Base-by-base conservation (phyloP, 164 flowering plant species). In the Chimonanthus salicifolius region DNA sequence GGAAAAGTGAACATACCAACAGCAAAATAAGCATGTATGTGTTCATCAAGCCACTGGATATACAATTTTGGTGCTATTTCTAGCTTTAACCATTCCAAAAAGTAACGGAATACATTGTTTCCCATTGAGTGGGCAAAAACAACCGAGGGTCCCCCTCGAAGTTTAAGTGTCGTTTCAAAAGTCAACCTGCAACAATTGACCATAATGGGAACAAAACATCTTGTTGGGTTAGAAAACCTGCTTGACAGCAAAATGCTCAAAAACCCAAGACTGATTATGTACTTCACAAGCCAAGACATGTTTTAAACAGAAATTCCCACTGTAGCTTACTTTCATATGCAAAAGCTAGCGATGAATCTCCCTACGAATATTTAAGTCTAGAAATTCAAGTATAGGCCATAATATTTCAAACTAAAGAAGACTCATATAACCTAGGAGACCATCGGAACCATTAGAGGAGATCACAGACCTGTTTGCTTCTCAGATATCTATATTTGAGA, bases 111-210 rank as follows among this genome's bases (percentile, higher is more conserved):
- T 20, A 95, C 97, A 80, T 88, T 76, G 82, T 95, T 95, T 60
- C 99, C 99, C 89, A 95, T 33, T 72, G 99, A 95, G 85, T 95
- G 98, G 49, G 92, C 99, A 89, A 95, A 92, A 71, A 95, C 99
- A 70, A 95, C 4, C 10, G 98, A 89, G 62, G 99, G 99, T 4
- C 99, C 99, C 50, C 98, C 98, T 75, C 96, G 99, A 80, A 89
- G 95, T 82, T 89, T 95, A 48, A 84, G 87, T 7, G 98, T 95
- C 77, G 97, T 94, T 87, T 95, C 99, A 80, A 95, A 93, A 68
- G 97, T 94, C 76, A 90, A 78, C 87, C 99, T 95, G 90, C 69
- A 78, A 74, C 50, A 71, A 81, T 18, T 66, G 74, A 44, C 16
- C 68, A 20, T 63, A n/a, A 21, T 33, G 33, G 33, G 0, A 33